Conservation (phyloP, 177 flowering plant genomes). For the Tripterygium wilfordii region DNA sequence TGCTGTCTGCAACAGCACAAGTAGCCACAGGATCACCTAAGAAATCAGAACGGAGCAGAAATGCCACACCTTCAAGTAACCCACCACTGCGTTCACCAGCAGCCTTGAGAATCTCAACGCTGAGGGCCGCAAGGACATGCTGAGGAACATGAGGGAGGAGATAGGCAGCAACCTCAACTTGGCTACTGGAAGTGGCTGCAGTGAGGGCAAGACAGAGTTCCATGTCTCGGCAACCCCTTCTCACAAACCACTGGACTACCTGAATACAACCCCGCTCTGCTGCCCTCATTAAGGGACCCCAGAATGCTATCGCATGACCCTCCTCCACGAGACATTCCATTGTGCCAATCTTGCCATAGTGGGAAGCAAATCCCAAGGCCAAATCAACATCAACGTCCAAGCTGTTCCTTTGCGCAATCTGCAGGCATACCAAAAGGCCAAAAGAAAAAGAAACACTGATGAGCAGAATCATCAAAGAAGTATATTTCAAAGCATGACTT, state of each 20-base stretch:
- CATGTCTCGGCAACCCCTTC: constrained; percentile 87
- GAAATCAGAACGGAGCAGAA: constrained; percentile 75
- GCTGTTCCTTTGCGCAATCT: constrained; percentile 97
- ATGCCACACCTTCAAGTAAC: constrained; percentile 81
- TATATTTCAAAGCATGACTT: neutral
- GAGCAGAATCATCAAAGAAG: neutral
- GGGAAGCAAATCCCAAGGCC: constrained; percentile 92
- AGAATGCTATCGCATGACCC: constrained; percentile 81
- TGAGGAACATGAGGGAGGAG: constrained; percentile 90
- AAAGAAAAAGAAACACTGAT: neutral
- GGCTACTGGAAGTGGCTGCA: constrained; percentile 90
- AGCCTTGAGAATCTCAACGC: constrained; percentile 91
- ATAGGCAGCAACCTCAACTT: constrained; percentile 67
- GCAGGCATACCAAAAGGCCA: constrained; percentile 8
- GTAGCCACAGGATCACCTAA: constrained; percentile 79
- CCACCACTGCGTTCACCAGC: constrained; percentile 93
- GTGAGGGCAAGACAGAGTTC: constrained; percentile 95
- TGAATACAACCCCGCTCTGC: constrained; percentile 91
- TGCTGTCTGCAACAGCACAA: constrained; percentile 82
- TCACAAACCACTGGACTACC: constrained; percentile 92
- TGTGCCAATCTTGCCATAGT: constrained; percentile 83
- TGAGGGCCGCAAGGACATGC: constrained; percentile 81
- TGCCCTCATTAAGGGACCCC: constrained; percentile 92
- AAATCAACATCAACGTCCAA: constrained; percentile 94
- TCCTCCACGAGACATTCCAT: constrained; percentile 95